Evolutionary conservation across 1,284 basidiomycete genomes (phyloP).

Genomic region (Ustilago cynodontis): DNA sequence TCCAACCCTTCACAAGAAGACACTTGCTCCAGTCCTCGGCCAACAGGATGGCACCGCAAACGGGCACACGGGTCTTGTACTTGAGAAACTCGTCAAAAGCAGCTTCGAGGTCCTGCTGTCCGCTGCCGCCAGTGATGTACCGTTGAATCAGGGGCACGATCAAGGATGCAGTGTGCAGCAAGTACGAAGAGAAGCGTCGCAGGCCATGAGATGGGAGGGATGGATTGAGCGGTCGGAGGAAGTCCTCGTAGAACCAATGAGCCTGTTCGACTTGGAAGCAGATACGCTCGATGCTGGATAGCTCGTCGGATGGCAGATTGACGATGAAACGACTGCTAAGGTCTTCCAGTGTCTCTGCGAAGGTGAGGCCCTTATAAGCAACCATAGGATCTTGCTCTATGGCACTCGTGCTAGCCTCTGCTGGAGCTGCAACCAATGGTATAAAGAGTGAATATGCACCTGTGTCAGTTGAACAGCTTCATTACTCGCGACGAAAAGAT

Average conservation of each 20-base stretch:
- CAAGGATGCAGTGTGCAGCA: conserved; percentile 73
- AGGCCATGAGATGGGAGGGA: conserved; percentile 81
- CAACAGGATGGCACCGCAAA: conserved; percentile 97
- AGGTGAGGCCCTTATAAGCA: conserved; percentile 55
- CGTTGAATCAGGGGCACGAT: conserved; percentile 67
- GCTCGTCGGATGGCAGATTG: conserved; percentile 93
- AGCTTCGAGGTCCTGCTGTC: conserved; percentile 62
- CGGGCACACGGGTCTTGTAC: conserved; percentile 97
- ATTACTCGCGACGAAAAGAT: neutral
- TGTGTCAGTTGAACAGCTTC: conserved; percentile 17
- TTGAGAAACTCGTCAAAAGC: conserved; percentile 71
- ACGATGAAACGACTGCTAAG: conserved; percentile 84
- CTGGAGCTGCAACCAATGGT: conserved; percentile 12
- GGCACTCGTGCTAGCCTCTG: conserved; percentile 42
- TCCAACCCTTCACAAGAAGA: conserved; percentile 87
- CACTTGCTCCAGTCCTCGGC: conserved; percentile 85
- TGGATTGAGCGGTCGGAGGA: conserved; percentile 85
- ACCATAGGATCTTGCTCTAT: conserved; percentile 40
- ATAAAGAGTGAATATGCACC: neutral
- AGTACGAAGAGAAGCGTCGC: conserved; percentile 92
- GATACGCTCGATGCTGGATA: conserved; percentile 88
- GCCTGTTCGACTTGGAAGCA: conserved; percentile 99
- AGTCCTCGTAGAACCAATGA: conserved; percentile 99
- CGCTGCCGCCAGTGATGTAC: conserved; percentile 61
- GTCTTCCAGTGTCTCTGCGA: conserved; percentile 70